Evolutionary conservation across 2,329 filamentous ascomycete species (phyloP).

Genomic region (Pseudodiploospora longispora): DNA sequence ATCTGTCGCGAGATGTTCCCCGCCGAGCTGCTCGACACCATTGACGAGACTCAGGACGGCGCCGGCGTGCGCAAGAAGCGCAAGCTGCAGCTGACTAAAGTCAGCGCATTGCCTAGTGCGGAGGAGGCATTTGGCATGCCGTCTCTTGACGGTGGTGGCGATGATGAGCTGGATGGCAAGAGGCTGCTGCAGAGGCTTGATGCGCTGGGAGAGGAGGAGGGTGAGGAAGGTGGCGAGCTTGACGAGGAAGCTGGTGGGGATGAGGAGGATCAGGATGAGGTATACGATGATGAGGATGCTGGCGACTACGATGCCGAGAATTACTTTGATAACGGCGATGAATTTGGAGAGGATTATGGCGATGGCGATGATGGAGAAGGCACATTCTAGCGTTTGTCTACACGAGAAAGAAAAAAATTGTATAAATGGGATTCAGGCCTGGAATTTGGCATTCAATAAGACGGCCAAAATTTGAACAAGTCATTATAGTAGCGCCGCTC

Average conservation of each 20-base stretch:
- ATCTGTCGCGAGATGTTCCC: slow-evolving; percentile 49
- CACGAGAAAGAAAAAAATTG: background rate
- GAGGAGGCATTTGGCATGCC: slow-evolving; percentile 41
- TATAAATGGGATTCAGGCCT: no score
- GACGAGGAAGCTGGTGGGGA: slow-evolving; percentile 41
- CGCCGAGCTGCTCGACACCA: slow-evolving; percentile 44
- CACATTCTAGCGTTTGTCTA: slow-evolving; percentile 22
- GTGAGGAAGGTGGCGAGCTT: slow-evolving; percentile 38
- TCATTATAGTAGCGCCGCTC: no score
- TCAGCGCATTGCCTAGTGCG: slow-evolving; percentile 40
- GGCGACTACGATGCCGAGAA: slow-evolving; percentile 55
- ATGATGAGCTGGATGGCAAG: slow-evolving; percentile 22
- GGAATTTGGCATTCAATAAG: no score
- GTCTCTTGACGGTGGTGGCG: slow-evolving; percentile 18
- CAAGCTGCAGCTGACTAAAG: slow-evolving; percentile 36
- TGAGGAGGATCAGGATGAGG: slow-evolving; percentile 41
- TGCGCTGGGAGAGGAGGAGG: slow-evolving; percentile 42
- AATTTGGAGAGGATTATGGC: slow-evolving; percentile 43
- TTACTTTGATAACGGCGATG: slow-evolving; percentile 52
- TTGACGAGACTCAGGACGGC: slow-evolving; percentile 31
- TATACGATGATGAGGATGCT: slow-evolving; percentile 49
- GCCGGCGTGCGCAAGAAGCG: slow-evolving; percentile 34
- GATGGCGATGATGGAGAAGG: slow-evolving; percentile 43
- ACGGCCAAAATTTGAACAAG: no score
- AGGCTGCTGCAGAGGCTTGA: slow-evolving; percentile 38